Conservation (phyloP, 371 early-diverging fungal genomes). For the Dentiscutata heterogama region DNA sequence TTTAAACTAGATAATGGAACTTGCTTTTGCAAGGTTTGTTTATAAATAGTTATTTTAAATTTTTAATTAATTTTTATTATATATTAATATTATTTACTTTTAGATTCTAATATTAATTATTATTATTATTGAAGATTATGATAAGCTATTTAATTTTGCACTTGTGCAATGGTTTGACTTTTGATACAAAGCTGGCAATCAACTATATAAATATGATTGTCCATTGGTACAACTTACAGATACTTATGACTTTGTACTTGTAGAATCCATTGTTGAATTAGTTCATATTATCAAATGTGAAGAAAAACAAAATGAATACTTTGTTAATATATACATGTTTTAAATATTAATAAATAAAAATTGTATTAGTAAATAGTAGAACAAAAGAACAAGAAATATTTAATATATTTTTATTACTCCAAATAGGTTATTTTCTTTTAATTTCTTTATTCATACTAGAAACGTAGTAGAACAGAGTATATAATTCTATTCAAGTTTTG, state of each 20-base stretch:
- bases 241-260: neutral
- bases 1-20: neutral
- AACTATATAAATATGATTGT: neutral
- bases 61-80: neutral
- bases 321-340: constrained; percentile 17
- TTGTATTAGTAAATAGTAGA: no score
- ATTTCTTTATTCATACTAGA: no score
- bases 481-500: no score
- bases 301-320: neutral
- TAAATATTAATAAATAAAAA: neutral
- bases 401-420: no score
- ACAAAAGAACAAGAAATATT: no score
- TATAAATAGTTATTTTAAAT: neutral
- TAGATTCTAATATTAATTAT: neutral
- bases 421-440: no score
- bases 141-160: neutral
- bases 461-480: no score
- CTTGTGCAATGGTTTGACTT: constrained; percentile 25
- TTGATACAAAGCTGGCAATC: neutral
- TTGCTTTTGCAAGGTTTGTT: constrained; percentile 14
- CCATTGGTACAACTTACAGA: neutral
- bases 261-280: neutral
- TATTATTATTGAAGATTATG: neutral
- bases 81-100: neutral
- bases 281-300: neutral